Base-by-base conservation (phyloP, 148 eudicot species). In the Rhododendron ferrugineum region DNA sequence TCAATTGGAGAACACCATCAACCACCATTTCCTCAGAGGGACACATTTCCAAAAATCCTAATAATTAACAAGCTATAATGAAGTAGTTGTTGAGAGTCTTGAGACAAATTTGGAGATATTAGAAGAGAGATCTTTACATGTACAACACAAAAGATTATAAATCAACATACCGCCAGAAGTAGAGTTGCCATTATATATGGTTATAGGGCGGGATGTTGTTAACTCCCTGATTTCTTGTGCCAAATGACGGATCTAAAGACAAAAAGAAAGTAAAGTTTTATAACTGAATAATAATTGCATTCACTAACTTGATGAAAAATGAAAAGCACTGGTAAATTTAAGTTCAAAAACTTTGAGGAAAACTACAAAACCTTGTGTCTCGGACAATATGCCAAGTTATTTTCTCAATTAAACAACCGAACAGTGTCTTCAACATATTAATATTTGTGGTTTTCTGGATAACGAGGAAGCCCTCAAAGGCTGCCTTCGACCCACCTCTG, bases 221-320 rank as follows among this genome's bases (percentile, higher is more conserved):
- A 96, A 87, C 84, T 90, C 97, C 88, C 93, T 90, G 81, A 96
- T 93, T 89, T 96, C 99, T 88, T 92, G 90, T 49, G 99, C 95
- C 91, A 96, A 87, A 88, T 93, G 94, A 66, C 97, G 95, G 85
- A 96, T 91, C 99, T 96, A 90, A 88, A 89, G 52, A 62, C 34
- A 88, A 85, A 83, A 83, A 36, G 54, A 16, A 40, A 72, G 28
- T 79, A 84, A 26, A 52, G 52, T 44, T 83, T 42, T 81, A 85
- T 13, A 54, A 11, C 23, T 34, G 28, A 32, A 66, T 30, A 66
- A 86, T 1, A 26, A 11, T 42, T 47, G 37, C 50, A 68, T 50
- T 14, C 79, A 13, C 34, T 52, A n/a, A 10, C 79, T 85, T 36
- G 68, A 75, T 78, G 75, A 66, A 26, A 62, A 18, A 52, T 80